A percentile compares a stretch with the other conserved stretches of the same genome.
phyloP scores from a whole-genome alignment of 1,139 yeast species.

The Saccharomyces hybrid region DNA sequence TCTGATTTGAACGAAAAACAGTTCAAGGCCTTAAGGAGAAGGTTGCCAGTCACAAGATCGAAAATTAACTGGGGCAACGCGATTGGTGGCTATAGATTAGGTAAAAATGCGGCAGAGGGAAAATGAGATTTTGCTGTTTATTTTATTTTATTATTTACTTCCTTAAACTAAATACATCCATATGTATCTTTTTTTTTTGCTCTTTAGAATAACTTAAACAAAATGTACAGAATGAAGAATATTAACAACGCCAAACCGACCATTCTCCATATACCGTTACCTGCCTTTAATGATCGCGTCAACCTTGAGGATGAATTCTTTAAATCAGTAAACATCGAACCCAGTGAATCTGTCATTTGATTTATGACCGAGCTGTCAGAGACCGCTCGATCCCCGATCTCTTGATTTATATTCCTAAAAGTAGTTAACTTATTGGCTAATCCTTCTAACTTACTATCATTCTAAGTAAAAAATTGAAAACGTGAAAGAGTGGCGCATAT shows the following conservation, averaged over 20 bases:
- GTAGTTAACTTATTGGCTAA: constrained; percentile 55
- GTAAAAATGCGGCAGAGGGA: constrained; percentile 63
- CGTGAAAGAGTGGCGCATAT: constrained; percentile 5
- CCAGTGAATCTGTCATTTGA: constrained; percentile 51
- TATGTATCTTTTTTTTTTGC: not conserved
- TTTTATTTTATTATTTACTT: not conserved
- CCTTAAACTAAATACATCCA: not conserved
- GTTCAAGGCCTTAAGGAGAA: constrained; percentile 81
- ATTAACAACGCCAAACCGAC: constrained; percentile 51
- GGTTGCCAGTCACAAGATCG: constrained; percentile 84
- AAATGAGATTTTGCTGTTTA: constrained; percentile 13
- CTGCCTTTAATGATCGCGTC: constrained; percentile 49
- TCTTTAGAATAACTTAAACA: constrained; percentile 45
- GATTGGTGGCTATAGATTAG: constrained; percentile 81
- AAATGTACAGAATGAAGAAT: constrained; percentile 61
- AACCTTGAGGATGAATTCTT: constrained; percentile 62
- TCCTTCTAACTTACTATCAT: constrained; percentile 51
- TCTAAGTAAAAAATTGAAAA: constrained; percentile 37
- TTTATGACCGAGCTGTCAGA: constrained; percentile 52
- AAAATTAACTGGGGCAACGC: constrained; percentile 95
- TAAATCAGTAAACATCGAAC: constrained; percentile 51
- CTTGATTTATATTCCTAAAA: constrained; percentile 54
- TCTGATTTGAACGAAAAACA: constrained; percentile 66
- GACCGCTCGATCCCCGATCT: constrained; percentile 53
- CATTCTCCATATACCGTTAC: constrained; percentile 50